Base-by-base conservation (phyloP, 2,329 filamentous ascomycete genomes). In the Teratosphaeria viscida region DNA sequence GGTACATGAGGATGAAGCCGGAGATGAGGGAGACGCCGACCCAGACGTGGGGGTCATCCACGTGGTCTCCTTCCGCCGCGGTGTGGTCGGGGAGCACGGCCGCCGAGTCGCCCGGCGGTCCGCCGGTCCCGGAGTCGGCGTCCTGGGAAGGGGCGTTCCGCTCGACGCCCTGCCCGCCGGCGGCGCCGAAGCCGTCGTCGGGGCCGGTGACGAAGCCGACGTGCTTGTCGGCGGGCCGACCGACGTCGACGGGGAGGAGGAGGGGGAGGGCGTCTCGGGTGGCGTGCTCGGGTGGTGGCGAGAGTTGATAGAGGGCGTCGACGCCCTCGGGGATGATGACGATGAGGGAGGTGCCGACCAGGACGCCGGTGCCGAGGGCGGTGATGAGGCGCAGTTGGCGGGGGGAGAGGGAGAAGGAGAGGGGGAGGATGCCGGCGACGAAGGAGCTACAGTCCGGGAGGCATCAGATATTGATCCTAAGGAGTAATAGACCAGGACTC, bases 301-400 rank as follows among this genome's bases (percentile, higher is more conserved):
- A 34, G 14, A 52, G 3, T 29, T 37, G 77, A 66, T 94, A 90
- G 60, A 96, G 82, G 2, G 94, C 92, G 72, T 96, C 92, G 61
- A 97, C 87, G 43, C 94, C 94, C 74, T 99, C 94, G 0, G 94
- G 94, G 68, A 99, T 96, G 70, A 99, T 97, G 35, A 99, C 91
- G 64, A 97, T 92, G 64, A 99, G 82, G 1, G 92, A 92, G 32
- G 94, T 97, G 39, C 94, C 94, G 16, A 99, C 92, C 8, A 99
- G 80, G 57, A 99, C 88, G 53, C 94, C 94, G 74, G 96, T 90
- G 57, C 94, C 94, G 72, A 97, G 84, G 60, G 91, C 92, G 26
- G 92, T 95, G 71, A 97, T 89, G 56, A 96, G 79, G 70, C 92
- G 87, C 60, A 97, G 79, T 74, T 96, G 90, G 52, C 90, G 89